Evolutionary conservation across 202 grass and related monocot genomes (phyloP).

Genomic region (Setaria viridis): DNA sequence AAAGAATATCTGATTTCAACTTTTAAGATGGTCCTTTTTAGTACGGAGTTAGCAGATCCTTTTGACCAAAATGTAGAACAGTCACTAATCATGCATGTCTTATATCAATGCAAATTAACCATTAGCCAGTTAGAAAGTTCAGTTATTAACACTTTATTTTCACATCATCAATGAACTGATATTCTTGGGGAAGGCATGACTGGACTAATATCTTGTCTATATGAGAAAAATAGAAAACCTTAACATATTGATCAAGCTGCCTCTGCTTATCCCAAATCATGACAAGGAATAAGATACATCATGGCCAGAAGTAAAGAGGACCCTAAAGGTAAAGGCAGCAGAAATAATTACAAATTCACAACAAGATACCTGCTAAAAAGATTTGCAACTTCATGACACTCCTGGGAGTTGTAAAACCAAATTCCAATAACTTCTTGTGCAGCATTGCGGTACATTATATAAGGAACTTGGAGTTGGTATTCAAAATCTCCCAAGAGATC

Average conservation of each 20-base stretch:
- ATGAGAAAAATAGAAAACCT: background rate
- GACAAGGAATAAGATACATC: background rate
- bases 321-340: background rate
- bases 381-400: slow-evolving; percentile 68
- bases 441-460: slow-evolving; percentile 70
- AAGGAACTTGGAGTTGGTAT: slow-evolving; percentile 69
- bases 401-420: slow-evolving; percentile 69
- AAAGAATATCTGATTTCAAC: background rate
- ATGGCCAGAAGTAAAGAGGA: background rate
- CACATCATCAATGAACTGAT: background rate
- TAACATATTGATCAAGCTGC: background rate
- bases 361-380: slow-evolving; percentile 64
- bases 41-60: background rate
- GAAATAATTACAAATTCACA: background rate
- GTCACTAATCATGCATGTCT: background rate
- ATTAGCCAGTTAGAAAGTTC: background rate
- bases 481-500: slow-evolving; percentile 69
- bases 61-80: background rate
- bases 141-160: background rate
- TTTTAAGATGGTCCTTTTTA: background rate
- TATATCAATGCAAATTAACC: background rate
- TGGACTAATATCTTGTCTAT: background rate
- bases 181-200: background rate
- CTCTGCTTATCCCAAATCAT: background rate
- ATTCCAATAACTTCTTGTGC: slow-evolving; percentile 68